phyloP scores from a whole-genome alignment of 495 filamentous ascomycete species.

The Parachaetomium inaequale region DNA sequence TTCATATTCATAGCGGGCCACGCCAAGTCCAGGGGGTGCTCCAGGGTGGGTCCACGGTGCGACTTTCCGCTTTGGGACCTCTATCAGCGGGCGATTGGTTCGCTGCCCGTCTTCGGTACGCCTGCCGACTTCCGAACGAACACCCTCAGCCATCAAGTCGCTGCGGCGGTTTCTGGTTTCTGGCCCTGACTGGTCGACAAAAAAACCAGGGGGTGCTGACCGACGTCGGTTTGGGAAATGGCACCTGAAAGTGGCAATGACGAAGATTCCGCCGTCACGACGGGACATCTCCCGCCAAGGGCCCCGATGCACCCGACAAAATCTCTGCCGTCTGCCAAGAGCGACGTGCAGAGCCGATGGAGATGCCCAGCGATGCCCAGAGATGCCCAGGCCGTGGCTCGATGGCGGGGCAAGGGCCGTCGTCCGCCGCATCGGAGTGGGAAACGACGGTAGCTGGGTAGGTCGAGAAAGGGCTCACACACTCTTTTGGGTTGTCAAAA shows the following conservation, averaged over 20 bases:
- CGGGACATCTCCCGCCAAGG: too few relatives aligned
- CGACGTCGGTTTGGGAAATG: not conserved
- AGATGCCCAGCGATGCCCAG: not conserved
- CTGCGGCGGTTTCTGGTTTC: not conserved
- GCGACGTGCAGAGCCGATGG: not conserved
- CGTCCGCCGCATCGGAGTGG: not conserved
- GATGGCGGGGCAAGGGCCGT: not conserved
- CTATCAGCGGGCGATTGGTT: conserved; percentile 5
- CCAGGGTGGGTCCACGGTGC: not conserved
- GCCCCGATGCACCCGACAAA: not conserved
- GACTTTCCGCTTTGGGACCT: conserved; percentile 9
- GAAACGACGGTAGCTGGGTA: not conserved
- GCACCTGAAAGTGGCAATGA: not conserved
- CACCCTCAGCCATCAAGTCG: not conserved
- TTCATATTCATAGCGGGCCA: too few relatives aligned
- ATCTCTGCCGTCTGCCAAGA: conserved; percentile 5
- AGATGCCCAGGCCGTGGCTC: not conserved
- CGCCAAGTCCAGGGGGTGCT: too few relatives aligned
- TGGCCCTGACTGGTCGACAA: not conserved
- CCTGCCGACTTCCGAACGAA: not conserved
- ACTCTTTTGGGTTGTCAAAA: too few relatives aligned
- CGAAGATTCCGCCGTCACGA: not conserved
- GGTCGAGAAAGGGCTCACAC: too few relatives aligned
- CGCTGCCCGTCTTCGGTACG: not conserved
- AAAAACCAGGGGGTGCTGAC: not conserved